Percentiles rank a stretch among this genome's conserved stretches.
phyloP scores from a whole-genome alignment of 164 flowering plant species.

The Litsea cubeba region DNA sequence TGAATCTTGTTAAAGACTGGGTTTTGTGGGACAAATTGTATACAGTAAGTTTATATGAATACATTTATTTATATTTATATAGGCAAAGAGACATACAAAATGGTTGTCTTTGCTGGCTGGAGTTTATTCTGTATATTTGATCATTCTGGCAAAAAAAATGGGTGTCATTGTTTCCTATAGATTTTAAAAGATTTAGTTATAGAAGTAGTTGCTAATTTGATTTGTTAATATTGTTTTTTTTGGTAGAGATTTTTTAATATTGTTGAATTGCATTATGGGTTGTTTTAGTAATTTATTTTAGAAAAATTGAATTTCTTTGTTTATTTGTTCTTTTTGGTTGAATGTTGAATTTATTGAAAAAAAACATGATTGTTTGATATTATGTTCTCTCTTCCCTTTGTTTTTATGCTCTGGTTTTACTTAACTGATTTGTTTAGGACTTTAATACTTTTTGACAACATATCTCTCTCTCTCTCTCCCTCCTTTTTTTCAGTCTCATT shows the following conservation, averaged over 20 bases:
- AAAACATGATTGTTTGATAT: not conserved
- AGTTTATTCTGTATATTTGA: too few species aligned
- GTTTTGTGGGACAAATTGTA: too few species aligned
- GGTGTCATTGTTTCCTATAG: too few species aligned
- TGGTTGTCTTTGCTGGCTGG: too few species aligned
- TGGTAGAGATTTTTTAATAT: too few species aligned
- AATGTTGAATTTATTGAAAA: not conserved
- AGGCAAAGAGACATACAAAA: too few species aligned
- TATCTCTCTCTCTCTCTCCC: too few species aligned
- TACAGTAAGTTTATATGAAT: too few species aligned
- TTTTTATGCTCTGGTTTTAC: not conserved
- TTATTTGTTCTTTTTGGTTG: not conserved
- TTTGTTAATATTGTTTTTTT: too few species aligned
- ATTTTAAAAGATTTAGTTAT: not conserved
- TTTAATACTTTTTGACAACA: not conserved
- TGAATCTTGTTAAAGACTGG: too few species aligned
- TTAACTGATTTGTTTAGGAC: not conserved
- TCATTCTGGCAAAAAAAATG: too few species aligned
- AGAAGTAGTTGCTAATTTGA: not conserved
- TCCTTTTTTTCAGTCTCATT: not conserved
- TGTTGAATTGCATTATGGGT: not conserved
- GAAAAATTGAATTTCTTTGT: not conserved
- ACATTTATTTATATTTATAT: too few species aligned
- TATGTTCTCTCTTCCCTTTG: not conserved
- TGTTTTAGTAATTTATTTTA: not conserved